These are phyloP conservation scores for Podospora sp. DNA, from an alignment of 495 filamentous ascomycete genomes.

Conservation along the genomic window DNA sequence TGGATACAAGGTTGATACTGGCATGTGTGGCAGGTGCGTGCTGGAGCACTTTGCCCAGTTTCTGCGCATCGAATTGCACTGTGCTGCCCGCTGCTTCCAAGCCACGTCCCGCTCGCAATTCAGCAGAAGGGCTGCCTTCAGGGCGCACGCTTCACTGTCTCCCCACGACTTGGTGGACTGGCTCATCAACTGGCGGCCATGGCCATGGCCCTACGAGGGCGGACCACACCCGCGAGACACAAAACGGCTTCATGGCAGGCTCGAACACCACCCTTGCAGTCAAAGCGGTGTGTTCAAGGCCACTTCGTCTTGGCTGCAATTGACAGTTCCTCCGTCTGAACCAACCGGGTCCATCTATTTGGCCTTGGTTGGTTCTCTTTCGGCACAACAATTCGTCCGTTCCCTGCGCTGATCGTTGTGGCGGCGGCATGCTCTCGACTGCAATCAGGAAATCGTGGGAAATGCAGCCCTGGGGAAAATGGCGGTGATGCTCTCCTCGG, in stretches of 20 bases:
- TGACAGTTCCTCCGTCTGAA: not conserved
- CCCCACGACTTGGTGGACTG: too few relatives aligned
- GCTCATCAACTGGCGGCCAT: too few relatives aligned
- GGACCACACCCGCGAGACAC: too few relatives aligned
- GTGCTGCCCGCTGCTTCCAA: not conserved
- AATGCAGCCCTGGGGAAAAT: too few relatives aligned
- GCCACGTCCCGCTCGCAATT: not conserved
- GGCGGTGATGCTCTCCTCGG: too few relatives aligned
- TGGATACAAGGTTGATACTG: not conserved
- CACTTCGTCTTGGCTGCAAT: not conserved
- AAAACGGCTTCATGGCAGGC: too few relatives aligned
- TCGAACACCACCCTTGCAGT: too few relatives aligned
- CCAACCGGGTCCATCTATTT: not conserved
- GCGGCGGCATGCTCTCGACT: not conserved
- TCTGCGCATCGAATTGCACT: not conserved
- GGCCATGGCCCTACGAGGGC: too few relatives aligned
- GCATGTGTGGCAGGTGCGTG: not conserved
- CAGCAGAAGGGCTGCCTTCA: not conserved
- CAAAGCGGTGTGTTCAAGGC: too few relatives aligned
- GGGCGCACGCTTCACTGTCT: not conserved
- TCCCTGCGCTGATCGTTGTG: not conserved
- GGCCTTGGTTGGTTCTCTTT: not conserved
- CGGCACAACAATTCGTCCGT: not conserved
- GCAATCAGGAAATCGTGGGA: not conserved
- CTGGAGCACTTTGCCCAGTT: not conserved